phyloP scores from a whole-genome alignment of 2,329 filamentous ascomycete species.

The Cladosporium austrohemisphaericum region DNA sequence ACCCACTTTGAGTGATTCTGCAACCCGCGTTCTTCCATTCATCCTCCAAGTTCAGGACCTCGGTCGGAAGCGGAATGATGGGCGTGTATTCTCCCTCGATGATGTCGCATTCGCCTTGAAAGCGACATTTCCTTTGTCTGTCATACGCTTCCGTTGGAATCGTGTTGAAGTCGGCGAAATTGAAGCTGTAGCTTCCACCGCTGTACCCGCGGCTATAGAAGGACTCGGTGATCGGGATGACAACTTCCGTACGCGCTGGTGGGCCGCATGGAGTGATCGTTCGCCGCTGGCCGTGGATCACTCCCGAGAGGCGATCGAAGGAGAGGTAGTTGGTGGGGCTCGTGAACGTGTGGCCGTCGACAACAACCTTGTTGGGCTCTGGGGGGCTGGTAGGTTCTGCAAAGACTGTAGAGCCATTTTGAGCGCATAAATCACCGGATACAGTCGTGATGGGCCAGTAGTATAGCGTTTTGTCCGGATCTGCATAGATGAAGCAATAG shows the following conservation, averaged over 20 bases:
- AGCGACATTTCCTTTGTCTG: neutral
- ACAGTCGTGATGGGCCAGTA: neutral
- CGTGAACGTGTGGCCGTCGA: neutral
- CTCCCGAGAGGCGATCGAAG: neutral
- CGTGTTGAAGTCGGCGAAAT: conserved; percentile 4
- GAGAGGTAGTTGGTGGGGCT: neutral
- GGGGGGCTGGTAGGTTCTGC: neutral
- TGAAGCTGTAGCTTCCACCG: neutral
- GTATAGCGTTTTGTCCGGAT: neutral
- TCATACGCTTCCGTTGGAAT: neutral
- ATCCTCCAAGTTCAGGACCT: neutral
- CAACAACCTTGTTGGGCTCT: neutral
- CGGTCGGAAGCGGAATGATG: conserved; percentile 5
- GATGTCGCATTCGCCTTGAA: neutral
- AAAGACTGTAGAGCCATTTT: neutral
- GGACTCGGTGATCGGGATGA: neutral
- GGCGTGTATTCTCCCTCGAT: neutral
- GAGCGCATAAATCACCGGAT: neutral
- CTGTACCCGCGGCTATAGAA: conserved; percentile 10
- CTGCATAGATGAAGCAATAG: neutral
- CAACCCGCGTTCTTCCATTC: conserved; percentile 3
- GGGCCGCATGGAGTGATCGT: neutral
- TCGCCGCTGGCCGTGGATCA: neutral
- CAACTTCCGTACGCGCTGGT: neutral
- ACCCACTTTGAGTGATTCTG: too few relatives aligned